Evolutionary conservation across 257 asterid genomes (phyloP).

Genomic region (Solanum peruvianum): DNA sequence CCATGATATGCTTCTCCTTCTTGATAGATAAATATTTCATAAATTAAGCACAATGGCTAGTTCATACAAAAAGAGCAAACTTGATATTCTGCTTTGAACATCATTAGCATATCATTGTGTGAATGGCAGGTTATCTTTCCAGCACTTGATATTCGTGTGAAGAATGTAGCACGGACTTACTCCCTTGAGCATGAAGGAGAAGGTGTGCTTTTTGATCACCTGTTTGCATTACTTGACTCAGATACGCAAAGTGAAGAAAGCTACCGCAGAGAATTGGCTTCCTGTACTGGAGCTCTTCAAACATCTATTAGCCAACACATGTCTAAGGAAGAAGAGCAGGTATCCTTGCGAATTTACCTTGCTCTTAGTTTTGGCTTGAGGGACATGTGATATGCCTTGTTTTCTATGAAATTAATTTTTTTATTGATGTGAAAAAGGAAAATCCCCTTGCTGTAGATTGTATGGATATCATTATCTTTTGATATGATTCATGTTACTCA

Average conservation of each 20-base stretch:
- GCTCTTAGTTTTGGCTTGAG: background rate
- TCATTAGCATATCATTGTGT: background rate
- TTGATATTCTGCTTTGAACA: background rate
- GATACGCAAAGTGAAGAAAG: constrained; percentile 59
- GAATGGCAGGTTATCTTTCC: constrained; percentile 61
- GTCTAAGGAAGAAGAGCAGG: constrained; percentile 99
- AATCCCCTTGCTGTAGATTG: background rate
- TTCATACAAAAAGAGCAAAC: background rate
- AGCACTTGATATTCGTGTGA: constrained; percentile 95
- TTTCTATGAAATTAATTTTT: background rate
- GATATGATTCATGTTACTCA: background rate
- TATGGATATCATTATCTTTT: background rate
- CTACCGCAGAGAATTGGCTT: constrained; percentile 85
- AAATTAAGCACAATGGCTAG: background rate
- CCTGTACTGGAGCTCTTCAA: constrained; percentile 91
- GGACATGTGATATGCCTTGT: background rate
- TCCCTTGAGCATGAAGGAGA: constrained; percentile 99
- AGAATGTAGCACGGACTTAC: constrained; percentile 95
- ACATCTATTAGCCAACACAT: constrained; percentile 98
- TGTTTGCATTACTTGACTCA: constrained; percentile 59
- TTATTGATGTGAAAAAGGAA: background rate
- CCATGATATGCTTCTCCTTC: background rate
- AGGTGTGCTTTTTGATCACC: constrained; percentile 87
- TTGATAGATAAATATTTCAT: background rate
- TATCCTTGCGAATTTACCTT: background rate